Evolutionary conservation across 257 asterid genomes (phyloP), one percentile per base, ranked within the genome.

Genomic region (Cordia subcordata): DNA sequence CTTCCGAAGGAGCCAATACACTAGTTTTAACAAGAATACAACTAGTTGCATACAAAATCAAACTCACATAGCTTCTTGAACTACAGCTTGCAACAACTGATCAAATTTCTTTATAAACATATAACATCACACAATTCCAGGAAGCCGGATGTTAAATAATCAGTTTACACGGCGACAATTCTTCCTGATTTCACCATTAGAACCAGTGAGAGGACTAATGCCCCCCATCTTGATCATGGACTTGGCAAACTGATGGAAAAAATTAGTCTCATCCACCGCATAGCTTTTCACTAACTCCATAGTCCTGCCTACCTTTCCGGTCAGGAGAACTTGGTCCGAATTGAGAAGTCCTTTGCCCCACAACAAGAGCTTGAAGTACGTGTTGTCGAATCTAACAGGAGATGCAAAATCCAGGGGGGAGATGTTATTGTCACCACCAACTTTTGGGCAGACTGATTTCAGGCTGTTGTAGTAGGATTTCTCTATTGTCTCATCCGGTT

Each of bases 141-240:
- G 44, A 8, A 12, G 21, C 39, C 15, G 12, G 1, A n/a, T 1
- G 18, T 10, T 12, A n/a, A 38, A 21, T 11, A 3, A 35, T 85
- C 58, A 83, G 69, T 85, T 85, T 18, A 76, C 46, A 15, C 17
- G 61, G 16, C 74, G 83, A 58, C 95, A 88, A 16, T 81, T 83
- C 46, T 78, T 78, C 62, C 95, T 83, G 22, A 83, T 74, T 78
- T 88, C 95, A 12, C 94, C 94, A 0, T 71, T 62, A 0, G 64
- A 53, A 13, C 92, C 87, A 50, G 72, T 35, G 5, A 88, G 82
- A 60, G 85, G 90, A 58, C 42, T 76, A 20, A 86, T 84, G 60
- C 71, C 84, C 4, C 89, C 89, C 94, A 83, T 84, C 63, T 82
- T 86, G 13, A 77, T 74, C 94, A 89, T 89, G 18, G 96, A 89